These are phyloP conservation scores for Catunica adiposa DNA, from an alignment of 2,329 filamentous ascomycete genomes.

Conservation along the genomic window DNA sequence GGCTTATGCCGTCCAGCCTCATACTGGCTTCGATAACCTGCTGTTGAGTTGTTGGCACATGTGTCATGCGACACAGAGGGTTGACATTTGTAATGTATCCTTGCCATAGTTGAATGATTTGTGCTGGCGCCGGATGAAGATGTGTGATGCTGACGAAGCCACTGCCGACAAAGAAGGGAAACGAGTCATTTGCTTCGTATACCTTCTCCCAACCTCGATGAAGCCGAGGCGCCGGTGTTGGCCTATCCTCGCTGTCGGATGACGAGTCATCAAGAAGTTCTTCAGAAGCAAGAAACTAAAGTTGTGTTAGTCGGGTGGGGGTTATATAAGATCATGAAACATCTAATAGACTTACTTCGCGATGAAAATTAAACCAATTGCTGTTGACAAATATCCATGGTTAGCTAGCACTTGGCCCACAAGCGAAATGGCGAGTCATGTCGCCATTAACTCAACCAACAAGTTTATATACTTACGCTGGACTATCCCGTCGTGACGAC, in stretches of 20 bases:
- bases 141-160: slow-evolving; percentile 27
- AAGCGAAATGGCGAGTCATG: too few relatives aligned
- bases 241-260: slow-evolving; percentile 25
- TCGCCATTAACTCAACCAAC: background rate
- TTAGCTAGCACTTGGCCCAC: background rate
- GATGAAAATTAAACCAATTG: slow-evolving; percentile 37
- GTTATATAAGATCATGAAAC: background rate
- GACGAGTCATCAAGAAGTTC: slow-evolving; percentile 35
- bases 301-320: slow-evolving; percentile 1
- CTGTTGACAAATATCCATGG: background rate
- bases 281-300: slow-evolving; percentile 34
- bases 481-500: background rate
- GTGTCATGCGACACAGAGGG: slow-evolving; percentile 50
- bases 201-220: slow-evolving; percentile 43
- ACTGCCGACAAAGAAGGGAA: slow-evolving; percentile 39
- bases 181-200: slow-evolving; percentile 39
- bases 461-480: background rate
- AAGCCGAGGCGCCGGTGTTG: slow-evolving; percentile 32
- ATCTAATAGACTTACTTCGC: slow-evolving; percentile 31
- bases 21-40: slow-evolving; percentile 46
- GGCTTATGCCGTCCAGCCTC: slow-evolving; percentile 26
- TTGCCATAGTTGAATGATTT: slow-evolving; percentile 52
- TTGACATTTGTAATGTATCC: slow-evolving; percentile 54
- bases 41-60: slow-evolving; percentile 48
- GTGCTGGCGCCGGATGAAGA: slow-evolving; percentile 37